phyloP scores from a whole-genome alignment of 2,329 filamentous ascomycete genomes.

The Didymella pomorum region DNA sequence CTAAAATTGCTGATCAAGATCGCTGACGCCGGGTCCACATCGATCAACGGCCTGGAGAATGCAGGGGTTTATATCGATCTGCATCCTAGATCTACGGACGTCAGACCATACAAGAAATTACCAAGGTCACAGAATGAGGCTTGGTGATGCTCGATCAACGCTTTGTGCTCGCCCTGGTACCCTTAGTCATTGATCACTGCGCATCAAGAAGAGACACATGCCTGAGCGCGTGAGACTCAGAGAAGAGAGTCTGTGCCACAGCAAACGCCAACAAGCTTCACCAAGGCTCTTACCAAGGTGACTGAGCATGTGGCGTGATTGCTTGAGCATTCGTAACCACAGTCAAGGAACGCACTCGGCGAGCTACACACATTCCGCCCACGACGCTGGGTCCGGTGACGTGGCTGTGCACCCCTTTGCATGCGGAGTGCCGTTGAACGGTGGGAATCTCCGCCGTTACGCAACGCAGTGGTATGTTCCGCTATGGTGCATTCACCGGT shows the following conservation, averaged over 20 bases:
- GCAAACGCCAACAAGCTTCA: neutral
- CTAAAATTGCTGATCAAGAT: slow-evolving; percentile 5
- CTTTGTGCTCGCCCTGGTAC: neutral
- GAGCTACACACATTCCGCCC: neutral
- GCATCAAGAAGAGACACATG: neutral
- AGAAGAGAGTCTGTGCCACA: neutral
- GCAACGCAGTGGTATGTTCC: neutral
- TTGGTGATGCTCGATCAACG: slow-evolving; percentile 6
- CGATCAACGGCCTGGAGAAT: slow-evolving; percentile 3
- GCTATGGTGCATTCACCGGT: neutral
- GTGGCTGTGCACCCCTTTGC: neutral
- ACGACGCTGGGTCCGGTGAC: neutral
- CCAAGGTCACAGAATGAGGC: neutral
- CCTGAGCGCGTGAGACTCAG: neutral
- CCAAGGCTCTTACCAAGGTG: neutral
- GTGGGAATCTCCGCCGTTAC: neutral
- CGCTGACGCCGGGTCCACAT: neutral
- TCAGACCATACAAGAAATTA: neutral
- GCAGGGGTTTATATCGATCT: slow-evolving; percentile 1
- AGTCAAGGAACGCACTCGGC: neutral
- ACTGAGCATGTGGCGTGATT: neutral
- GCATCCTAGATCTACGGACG: neutral
- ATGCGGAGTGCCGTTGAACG: neutral
- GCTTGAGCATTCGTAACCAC: neutral
- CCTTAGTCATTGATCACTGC: neutral